Evolutionary conservation across 1,284 basidiomycete species (phyloP).

Genomic region (Wolfiporia cocos): DNA sequence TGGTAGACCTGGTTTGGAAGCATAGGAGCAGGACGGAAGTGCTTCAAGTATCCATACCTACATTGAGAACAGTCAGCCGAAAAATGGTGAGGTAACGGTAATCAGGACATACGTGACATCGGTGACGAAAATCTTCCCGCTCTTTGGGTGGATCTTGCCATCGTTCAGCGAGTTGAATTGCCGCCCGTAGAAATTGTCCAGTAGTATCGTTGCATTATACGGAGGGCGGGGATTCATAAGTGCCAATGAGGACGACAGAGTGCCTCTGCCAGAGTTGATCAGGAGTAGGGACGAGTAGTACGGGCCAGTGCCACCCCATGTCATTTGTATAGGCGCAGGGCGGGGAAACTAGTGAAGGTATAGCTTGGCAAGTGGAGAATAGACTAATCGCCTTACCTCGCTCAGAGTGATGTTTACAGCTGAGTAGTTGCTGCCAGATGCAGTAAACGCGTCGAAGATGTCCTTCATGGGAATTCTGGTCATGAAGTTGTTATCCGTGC

Average conservation of each 20-base stretch:
- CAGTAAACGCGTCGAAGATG: slow-evolving; percentile 28
- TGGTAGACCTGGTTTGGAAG: slow-evolving; percentile 73
- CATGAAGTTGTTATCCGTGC: slow-evolving; percentile 37
- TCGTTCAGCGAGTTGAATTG: slow-evolving; percentile 84
- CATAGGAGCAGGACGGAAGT: slow-evolving; percentile 58
- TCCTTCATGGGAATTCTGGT: slow-evolving; percentile 31
- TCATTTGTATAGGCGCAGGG: slow-evolving; percentile 35
- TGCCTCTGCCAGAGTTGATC: slow-evolving; percentile 61
- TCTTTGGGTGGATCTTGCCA: slow-evolving; percentile 61
- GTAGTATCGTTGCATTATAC: slow-evolving; percentile 27
- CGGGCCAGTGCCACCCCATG: slow-evolving; percentile 71
- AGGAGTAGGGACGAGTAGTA: slow-evolving; percentile 59
- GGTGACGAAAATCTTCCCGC: slow-evolving; percentile 63
- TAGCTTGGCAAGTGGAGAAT: no score
- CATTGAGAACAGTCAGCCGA: not conserved
- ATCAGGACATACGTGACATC: slow-evolving; percentile 48
- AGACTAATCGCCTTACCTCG: no score
- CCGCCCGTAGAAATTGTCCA: slow-evolving; percentile 51
- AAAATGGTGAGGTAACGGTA: not conserved
- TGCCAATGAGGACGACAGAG: slow-evolving; percentile 55
- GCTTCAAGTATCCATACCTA: slow-evolving; percentile 59
- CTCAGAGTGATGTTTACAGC: no score
- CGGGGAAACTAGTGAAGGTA: no score
- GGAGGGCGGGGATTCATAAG: slow-evolving; percentile 62
- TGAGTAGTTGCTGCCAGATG: not conserved